Conservation (phyloP, 2,329 filamentous ascomycete species). For the Aspergillus sp. region DNA sequence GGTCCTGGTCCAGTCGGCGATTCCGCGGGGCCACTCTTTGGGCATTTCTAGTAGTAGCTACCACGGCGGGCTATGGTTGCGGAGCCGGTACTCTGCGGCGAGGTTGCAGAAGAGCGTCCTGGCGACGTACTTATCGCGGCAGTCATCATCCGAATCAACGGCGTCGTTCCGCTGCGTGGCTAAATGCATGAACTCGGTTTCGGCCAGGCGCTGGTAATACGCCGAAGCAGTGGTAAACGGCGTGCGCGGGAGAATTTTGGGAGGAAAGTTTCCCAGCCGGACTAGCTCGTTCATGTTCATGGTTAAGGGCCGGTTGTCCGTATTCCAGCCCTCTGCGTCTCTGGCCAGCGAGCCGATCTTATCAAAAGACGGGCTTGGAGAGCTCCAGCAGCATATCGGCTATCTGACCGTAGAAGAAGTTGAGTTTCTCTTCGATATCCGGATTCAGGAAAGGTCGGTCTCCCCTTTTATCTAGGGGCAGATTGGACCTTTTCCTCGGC, state of each 20-base stretch:
- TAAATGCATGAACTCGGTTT: slow-evolving; percentile 35
- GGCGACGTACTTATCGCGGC: slow-evolving; percentile 11
- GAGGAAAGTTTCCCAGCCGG: slow-evolving; percentile 11
- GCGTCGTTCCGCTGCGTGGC: slow-evolving; percentile 32
- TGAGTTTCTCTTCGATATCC: slow-evolving; percentile 26
- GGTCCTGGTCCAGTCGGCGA: slow-evolving; percentile 10
- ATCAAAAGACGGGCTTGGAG: slow-evolving; percentile 22
- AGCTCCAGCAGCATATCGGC: slow-evolving; percentile 33
- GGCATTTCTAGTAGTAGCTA: slow-evolving; percentile 17
- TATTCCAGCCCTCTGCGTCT: slow-evolving; percentile 10
- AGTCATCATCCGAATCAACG: slow-evolving; percentile 17
- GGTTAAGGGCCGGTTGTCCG: slow-evolving; percentile 27
- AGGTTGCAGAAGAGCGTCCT: slow-evolving; percentile 12
- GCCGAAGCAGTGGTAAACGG: slow-evolving; percentile 21
- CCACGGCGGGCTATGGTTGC: slow-evolving; percentile 15
- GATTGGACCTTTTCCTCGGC: slow-evolving; percentile 10
- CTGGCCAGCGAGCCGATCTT: slow-evolving; percentile 31
- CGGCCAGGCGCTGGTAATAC: slow-evolving; percentile 31
- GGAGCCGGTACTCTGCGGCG: slow-evolving; percentile 4
- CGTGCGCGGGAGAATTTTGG: slow-evolving; percentile 4
- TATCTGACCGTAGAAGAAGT: slow-evolving; percentile 31
- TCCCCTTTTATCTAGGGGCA: neutral
- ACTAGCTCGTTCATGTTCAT: slow-evolving; percentile 36
- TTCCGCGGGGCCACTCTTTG: slow-evolving; percentile 11
- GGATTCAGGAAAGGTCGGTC: slow-evolving; percentile 21